Base-by-base conservation (phyloP, 1,139 yeast species). In the Candida tetrigidarum region DNA sequence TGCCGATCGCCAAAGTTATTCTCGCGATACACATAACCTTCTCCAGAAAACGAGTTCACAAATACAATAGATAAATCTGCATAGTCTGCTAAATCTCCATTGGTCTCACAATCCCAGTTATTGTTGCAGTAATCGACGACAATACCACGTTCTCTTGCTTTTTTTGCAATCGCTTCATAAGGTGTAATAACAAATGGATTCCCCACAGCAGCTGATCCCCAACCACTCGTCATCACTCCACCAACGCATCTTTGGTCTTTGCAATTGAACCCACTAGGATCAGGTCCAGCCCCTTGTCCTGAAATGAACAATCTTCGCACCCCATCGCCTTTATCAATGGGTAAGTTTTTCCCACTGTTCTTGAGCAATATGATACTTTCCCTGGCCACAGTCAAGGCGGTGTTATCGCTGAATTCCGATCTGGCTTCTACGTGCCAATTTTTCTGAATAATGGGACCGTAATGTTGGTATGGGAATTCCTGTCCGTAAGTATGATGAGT, bases 1-100 rank as follows among this genome's bases (percentile, higher is more conserved):
- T 74, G 71, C 28, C 86, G 60, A 56, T 82, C 87, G n/a, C 86
- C 86, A 55, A 61, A 78, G 51, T 81, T 82, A 16, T 74, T 78
- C 53, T 81, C 86, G 28, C 81, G 81, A 49, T 70, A 74, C 39
- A 79, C 67, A 54, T 72, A 80, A 0, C 84, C 85, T 62, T 82
- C 87, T 12, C 86, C 87, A 8, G 85, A 76, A 50, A 68, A 63
- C 1, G 83, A 71, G 40, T 67, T 66, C 0, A 77, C 86, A 47
- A 81, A 69, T 2, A 82, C 80, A 23, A 81, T 62, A 5, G 81
- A 66, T 59, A 79, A 59, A 53, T 80, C 84, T 0, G 83, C 79
- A 50, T 63, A 64, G 45, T 75, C 79, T 2, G 83, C 75, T 39
- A 67, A 55, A 34, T 74, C 77, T 37, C 67, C 76, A 5, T 70